phyloP scores from a whole-genome alignment of 306 rosid species.

The Cicer arietinum region DNA sequence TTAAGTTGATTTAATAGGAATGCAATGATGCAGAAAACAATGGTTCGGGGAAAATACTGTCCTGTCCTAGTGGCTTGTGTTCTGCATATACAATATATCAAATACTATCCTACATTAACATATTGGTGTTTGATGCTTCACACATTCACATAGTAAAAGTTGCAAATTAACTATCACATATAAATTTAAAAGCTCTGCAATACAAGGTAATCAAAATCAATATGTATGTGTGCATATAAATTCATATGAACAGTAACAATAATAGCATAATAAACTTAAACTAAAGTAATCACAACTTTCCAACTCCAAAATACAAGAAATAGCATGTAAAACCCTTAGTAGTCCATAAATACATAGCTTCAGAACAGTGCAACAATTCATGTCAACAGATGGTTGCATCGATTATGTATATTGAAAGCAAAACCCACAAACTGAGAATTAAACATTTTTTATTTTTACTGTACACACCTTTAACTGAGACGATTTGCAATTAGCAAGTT shows the following conservation, averaged over 20 bases:
- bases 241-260: neutral
- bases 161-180: neutral
- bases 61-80: neutral
- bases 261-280: neutral
- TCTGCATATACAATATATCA: constrained; percentile 1
- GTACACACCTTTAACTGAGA: too few relatives aligned
- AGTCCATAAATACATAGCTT: too few relatives aligned
- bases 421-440: too few relatives aligned
- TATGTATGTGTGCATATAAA: neutral
- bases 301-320: neutral
- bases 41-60: neutral
- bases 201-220: neutral
- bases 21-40: neutral
- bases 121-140: neutral
- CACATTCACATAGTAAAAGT: neutral
- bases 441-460: too few relatives aligned
- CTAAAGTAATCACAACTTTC: neutral
- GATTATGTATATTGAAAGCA: too few relatives aligned
- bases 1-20: neutral
- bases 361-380: too few relatives aligned
- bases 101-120: neutral
- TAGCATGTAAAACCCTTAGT: neutral
- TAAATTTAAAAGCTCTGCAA: neutral
- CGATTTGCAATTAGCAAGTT: too few relatives aligned
- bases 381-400: too few relatives aligned